Evolutionary conservation across 345 rosid species (phyloP).

Genomic region (Combretum micranthum): DNA sequence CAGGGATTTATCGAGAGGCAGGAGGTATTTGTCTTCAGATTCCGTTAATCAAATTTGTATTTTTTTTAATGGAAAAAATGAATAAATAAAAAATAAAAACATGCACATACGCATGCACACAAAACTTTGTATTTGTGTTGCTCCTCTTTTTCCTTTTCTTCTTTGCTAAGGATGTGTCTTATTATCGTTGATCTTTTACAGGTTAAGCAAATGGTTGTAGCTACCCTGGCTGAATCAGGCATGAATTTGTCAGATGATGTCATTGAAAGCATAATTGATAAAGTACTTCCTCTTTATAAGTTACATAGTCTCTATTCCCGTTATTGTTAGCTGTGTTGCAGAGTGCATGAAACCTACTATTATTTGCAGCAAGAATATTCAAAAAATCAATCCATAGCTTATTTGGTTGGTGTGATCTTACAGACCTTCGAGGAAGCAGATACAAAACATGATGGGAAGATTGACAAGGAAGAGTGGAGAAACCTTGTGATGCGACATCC

Average conservation of each 20-base stretch:
- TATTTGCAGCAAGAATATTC: not conserved
- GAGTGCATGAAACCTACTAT: not conserved
- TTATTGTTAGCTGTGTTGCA: not conserved
- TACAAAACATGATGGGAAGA: constrained; percentile 93
- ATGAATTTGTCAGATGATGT: constrained; percentile 93
- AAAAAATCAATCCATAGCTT: not conserved
- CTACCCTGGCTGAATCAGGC: constrained; percentile 98
- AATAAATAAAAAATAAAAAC: too few species aligned
- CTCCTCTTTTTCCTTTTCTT: not conserved
- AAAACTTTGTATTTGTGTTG: not conserved
- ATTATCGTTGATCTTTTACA: constrained; percentile 12
- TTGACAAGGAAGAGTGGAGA: constrained; percentile 96
- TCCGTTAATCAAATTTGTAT: not conserved
- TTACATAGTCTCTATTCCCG: not conserved
- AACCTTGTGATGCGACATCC: constrained; percentile 89
- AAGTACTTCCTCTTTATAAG: constrained; percentile 33
- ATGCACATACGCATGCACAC: too few species aligned
- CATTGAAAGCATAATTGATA: constrained; percentile 92
- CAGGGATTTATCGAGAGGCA: constrained; percentile 99
- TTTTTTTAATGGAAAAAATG: too few species aligned
- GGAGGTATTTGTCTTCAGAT: constrained; percentile 42
- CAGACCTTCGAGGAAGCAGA: constrained; percentile 99
- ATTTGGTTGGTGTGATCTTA: constrained; percentile 9
- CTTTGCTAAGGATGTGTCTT: not conserved
- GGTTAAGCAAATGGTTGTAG: constrained; percentile 99